Base-by-base conservation (phyloP, 495 filamentous ascomycete genomes). In the Bombardia bombarda region DNA sequence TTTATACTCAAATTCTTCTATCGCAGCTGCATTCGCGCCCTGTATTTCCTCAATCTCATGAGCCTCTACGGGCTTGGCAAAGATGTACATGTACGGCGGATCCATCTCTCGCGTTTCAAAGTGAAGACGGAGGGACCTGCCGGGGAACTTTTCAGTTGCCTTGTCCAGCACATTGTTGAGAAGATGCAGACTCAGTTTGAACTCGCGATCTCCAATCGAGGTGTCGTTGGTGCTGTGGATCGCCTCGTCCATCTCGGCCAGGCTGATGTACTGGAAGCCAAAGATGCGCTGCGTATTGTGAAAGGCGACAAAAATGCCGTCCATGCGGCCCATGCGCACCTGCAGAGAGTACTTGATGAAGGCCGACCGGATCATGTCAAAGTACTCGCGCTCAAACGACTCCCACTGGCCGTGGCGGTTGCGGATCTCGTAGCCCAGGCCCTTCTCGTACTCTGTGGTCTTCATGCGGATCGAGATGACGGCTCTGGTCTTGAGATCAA, bases 291-390 rank as follows among this genome's bases (percentile, higher is more conserved):
- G 74, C 4, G 87, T 82, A 53, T 99, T 99, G 65, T 99, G 92
- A 60, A 80, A 97, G 10, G 93, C 93, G n/a, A 96, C 86, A 52
- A 96, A 97, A 38, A 97, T 96, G 38, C 92, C 92, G 50, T 97
- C 90, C 92, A 99, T 99, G 17, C 93, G 80, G 21, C 92, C 92
- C 73, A 97, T 87, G 18, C 92, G 81, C 25, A 90, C 92, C 60
- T 99, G 92, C 19, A 99, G 71, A 4, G 89, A 94, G 58, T 99
- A 99, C 54, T 97, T 97, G 43, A 99, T 68, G 68, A 99, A 94
- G 6, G 90, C 90, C 2, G 87, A 75, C 24, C 92, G 77, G 43
- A 94, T 90, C 90, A 97, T 94, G 57, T 99, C 92, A 56, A 80
- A 93, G 63, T 87, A 95, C 58, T 99, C 93, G 33, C 90, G 81